phyloP scores from a whole-genome alignment of 2,329 filamentous ascomycete species.

The Huntiella bhutanensis region DNA sequence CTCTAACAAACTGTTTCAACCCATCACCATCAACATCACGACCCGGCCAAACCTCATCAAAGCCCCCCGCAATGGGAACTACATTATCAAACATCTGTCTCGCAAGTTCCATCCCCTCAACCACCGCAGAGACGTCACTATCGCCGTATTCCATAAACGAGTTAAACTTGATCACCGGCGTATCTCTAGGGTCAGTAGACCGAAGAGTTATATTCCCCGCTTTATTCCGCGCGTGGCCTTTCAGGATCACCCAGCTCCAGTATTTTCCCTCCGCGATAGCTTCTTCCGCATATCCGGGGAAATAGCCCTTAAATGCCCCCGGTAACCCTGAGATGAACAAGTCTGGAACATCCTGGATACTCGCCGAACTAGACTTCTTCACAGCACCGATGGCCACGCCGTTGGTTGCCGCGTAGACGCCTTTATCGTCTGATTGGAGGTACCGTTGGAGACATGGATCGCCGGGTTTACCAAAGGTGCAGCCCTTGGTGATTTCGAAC shows the following conservation, averaged over 20 bases:
- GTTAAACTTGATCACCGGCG: slow-evolving; percentile 41
- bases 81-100: slow-evolving; percentile 13
- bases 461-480: slow-evolving; percentile 6
- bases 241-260: slow-evolving; percentile 26
- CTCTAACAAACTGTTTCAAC: slow-evolving; percentile 18
- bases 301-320: slow-evolving; percentile 35
- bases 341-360: slow-evolving; percentile 24
- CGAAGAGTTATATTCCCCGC: slow-evolving; percentile 42
- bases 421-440: not conserved
- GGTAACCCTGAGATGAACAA: slow-evolving; percentile 35
- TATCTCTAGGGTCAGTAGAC: slow-evolving; percentile 42
- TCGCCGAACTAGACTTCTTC: slow-evolving; percentile 8
- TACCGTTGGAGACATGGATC: slow-evolving; percentile 4
- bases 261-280: slow-evolving; percentile 24
- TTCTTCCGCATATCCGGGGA: slow-evolving; percentile 30
- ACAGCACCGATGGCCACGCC: slow-evolving; percentile 11
- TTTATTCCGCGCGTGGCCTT: slow-evolving; percentile 33
- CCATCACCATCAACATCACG: slow-evolving; percentile 12
- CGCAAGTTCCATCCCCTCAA: slow-evolving; percentile 17
- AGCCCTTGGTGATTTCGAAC: not conserved
- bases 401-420: slow-evolving; percentile 9
- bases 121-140: slow-evolving; percentile 23
- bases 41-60: slow-evolving; percentile 1
- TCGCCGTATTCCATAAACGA: slow-evolving; percentile 31
- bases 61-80: slow-evolving; percentile 12